These are phyloP conservation scores for Apiotrichum domesticum DNA, from an alignment of 1,284 basidiomycete genomes.

Conservation along the genomic window DNA sequence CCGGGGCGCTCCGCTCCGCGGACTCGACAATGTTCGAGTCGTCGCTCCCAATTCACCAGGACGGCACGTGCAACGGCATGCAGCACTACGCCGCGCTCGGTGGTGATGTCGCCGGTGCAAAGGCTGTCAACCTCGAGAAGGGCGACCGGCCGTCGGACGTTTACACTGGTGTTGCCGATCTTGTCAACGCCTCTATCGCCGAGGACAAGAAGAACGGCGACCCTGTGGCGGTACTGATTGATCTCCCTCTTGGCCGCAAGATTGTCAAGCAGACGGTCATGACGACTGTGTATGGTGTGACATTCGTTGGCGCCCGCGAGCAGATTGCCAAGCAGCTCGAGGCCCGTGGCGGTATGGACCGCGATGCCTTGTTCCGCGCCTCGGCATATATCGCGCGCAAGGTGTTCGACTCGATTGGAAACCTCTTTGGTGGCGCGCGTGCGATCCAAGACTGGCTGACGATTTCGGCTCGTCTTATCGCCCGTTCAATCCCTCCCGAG, in stretches of 20 bases:
- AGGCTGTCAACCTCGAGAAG: slow-evolving; percentile 84
- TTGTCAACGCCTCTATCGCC: slow-evolving; percentile 52
- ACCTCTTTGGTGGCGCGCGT: slow-evolving; percentile 86
- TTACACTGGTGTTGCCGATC: slow-evolving; percentile 82
- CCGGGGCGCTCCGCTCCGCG: slow-evolving; percentile 65
- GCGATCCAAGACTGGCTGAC: slow-evolving; percentile 90
- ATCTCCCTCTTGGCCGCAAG: slow-evolving; percentile 82
- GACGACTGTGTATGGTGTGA: slow-evolving; percentile 98
- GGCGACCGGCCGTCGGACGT: slow-evolving; percentile 90
- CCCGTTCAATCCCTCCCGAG: slow-evolving; percentile 76
- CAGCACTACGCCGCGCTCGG: slow-evolving; percentile 98
- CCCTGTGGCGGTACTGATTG: slow-evolving; percentile 59
- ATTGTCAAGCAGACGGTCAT: slow-evolving; percentile 99
- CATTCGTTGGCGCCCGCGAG: slow-evolving; percentile 87
- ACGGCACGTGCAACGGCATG: slow-evolving; percentile 96
- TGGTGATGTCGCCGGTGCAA: slow-evolving; percentile 81
- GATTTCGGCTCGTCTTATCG: slow-evolving; percentile 71
- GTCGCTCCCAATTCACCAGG: slow-evolving; percentile 89
- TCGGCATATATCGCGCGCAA: slow-evolving; percentile 78
- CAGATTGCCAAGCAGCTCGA: slow-evolving; percentile 88
- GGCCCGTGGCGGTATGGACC: slow-evolving; percentile 66
- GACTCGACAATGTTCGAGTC: slow-evolving; percentile 69
- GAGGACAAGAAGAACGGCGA: slow-evolving; percentile 52
- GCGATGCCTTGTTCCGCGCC: slow-evolving; percentile 67
- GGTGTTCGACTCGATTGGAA: slow-evolving; percentile 78